A percentile compares a stretch with the other conserved stretches of the same genome.
Conservation (phyloP, 2,329 filamentous ascomycete genomes). For the Remersonia thermophila region DNA sequence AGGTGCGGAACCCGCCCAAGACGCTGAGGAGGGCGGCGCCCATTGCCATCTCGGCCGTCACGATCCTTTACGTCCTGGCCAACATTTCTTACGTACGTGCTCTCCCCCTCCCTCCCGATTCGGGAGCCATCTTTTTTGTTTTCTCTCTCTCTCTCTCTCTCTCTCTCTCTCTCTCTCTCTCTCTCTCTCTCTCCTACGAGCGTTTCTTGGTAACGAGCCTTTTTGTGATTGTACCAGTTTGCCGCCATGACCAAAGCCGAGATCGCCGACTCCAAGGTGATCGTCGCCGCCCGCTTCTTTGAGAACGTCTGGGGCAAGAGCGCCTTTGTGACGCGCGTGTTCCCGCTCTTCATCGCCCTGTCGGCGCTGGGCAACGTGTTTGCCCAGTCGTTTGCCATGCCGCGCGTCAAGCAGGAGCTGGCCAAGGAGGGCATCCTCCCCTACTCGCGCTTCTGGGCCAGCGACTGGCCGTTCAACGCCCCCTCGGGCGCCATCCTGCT, state of each 20-base stretch:
- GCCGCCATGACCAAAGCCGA: slow-evolving; percentile 20
- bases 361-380: slow-evolving; percentile 24
- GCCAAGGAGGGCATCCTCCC: slow-evolving; percentile 25
- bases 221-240: slow-evolving; percentile 17
- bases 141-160: no score
- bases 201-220: no score
- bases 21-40: slow-evolving; percentile 24
- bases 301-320: slow-evolving; percentile 23
- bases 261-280: slow-evolving; percentile 17
- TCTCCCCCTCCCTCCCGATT: no score
- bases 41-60: slow-evolving; percentile 22
- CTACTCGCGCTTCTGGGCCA: slow-evolving; percentile 24
- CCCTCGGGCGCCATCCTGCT: slow-evolving; percentile 24
- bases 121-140: no score
- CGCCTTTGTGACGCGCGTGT: slow-evolving; percentile 18
- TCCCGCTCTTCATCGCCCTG: slow-evolving; percentile 23
- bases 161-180: no score
- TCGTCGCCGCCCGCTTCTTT: slow-evolving; percentile 23
- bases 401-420: slow-evolving; percentile 25
- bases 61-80: slow-evolving; percentile 25
- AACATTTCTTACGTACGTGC: slow-evolving; percentile 25
- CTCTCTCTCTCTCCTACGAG: no score
- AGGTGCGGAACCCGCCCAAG: slow-evolving; percentile 21
- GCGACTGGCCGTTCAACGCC: slow-evolving; percentile 24
- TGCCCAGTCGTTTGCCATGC: slow-evolving; percentile 22